Conservation (phyloP, 768 basidiomycete species). For the Coprinopsis sp. region DNA sequence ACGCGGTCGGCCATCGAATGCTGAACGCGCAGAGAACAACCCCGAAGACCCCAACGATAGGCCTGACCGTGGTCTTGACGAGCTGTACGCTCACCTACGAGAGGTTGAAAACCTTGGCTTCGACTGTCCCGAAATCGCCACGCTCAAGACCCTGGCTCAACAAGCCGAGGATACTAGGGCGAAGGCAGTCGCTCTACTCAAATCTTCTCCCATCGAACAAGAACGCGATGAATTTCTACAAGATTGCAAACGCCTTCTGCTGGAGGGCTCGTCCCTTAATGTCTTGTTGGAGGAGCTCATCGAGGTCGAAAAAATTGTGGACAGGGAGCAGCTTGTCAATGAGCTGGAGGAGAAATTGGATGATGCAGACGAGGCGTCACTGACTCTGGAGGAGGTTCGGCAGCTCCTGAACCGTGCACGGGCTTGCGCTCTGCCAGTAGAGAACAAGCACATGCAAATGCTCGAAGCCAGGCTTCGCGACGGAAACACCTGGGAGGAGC, state of each 20-base stretch:
- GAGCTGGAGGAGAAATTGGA: slow-evolving; percentile 75
- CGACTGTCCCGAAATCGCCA: slow-evolving; percentile 70
- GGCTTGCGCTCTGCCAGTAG: slow-evolving; percentile 56
- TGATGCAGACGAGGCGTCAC: slow-evolving; percentile 42
- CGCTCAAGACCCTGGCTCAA: slow-evolving; percentile 48
- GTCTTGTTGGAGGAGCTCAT: slow-evolving; percentile 78
- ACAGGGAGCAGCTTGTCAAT: slow-evolving; percentile 68
- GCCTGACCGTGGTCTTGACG: slow-evolving; percentile 66
- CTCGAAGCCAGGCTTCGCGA: slow-evolving; percentile 60
- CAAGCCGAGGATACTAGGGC: slow-evolving; percentile 62
- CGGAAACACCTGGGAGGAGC: slow-evolving; percentile 76
- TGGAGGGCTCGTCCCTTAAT: slow-evolving; percentile 71
- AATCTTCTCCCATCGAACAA: slow-evolving; percentile 33
- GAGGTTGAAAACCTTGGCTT: slow-evolving; percentile 82
- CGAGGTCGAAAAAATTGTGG: slow-evolving; percentile 76
- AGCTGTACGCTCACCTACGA: slow-evolving; percentile 61
- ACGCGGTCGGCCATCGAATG: slow-evolving; percentile 46
- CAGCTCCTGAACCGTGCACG: slow-evolving; percentile 66
- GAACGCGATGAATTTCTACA: slow-evolving; percentile 54
- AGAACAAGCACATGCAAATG: slow-evolving; percentile 61
- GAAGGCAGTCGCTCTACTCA: slow-evolving; percentile 52
- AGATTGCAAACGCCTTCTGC: slow-evolving; percentile 67
- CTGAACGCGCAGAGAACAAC: slow-evolving; percentile 26
- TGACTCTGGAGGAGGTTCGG: slow-evolving; percentile 76
- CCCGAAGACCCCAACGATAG: slow-evolving; percentile 59